phyloP scores from a whole-genome alignment of 345 rosid species.

The Moricandia moricandioides region DNA sequence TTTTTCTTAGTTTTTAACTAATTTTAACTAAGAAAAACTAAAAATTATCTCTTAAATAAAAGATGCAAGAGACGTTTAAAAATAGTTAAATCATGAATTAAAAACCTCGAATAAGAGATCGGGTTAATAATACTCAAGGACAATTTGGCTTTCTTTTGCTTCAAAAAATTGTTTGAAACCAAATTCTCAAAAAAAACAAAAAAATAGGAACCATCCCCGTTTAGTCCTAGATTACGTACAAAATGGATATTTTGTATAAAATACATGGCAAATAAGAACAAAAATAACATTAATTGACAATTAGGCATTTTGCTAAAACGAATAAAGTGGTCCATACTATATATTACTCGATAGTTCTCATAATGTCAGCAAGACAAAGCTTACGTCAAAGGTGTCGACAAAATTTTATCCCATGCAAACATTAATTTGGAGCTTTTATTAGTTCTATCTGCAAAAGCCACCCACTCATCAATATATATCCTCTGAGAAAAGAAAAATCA shows the following conservation, averaged over 20 bases:
- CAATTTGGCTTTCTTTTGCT: neutral
- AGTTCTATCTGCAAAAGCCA: slow-evolving; percentile 26
- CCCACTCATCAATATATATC: slow-evolving; percentile 15
- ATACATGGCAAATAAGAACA: neutral
- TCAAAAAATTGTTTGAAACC: neutral
- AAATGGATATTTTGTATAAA: neutral
- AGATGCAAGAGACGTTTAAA: no score
- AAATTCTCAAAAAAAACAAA: neutral
- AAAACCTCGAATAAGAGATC: no score
- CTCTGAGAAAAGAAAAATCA: neutral
- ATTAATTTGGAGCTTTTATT: neutral
- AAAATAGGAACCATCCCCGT: neutral
- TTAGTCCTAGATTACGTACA: slow-evolving; percentile 7
- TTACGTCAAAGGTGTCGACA: slow-evolving; percentile 32
- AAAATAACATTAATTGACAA: slow-evolving; percentile 7
- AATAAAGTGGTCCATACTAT: slow-evolving; percentile 23
- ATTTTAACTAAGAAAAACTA: no score
- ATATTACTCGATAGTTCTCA: neutral
- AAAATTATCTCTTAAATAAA: no score
- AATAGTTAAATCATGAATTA: no score
- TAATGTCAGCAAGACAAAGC: slow-evolving; percentile 21
- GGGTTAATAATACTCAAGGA: no score
- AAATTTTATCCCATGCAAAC: slow-evolving; percentile 19
- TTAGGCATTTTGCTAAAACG: slow-evolving; percentile 22
- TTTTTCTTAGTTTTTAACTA: no score